These are phyloP conservation scores for Colletotrichum karsti DNA, from an alignment of 2,329 filamentous ascomycete species.

Conservation along the genomic window DNA sequence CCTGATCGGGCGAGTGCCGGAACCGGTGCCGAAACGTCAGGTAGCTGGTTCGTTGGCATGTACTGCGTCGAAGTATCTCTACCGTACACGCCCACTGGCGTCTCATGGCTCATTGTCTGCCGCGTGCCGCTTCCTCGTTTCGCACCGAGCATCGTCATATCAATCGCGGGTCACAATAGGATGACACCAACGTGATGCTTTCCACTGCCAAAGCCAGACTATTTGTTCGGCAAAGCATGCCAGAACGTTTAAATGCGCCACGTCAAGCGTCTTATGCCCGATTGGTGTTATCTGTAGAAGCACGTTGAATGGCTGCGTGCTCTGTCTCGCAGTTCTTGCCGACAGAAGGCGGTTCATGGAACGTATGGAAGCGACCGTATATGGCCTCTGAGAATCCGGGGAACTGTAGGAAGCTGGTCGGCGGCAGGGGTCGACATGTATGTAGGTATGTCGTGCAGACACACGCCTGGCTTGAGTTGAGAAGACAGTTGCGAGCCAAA, in stretches of 20 bases:
- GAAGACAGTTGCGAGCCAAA: background rate
- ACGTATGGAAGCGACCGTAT: background rate
- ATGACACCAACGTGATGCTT: background rate
- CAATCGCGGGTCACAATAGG: background rate
- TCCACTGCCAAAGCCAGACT: background rate
- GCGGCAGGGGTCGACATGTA: slow-evolving; percentile 23
- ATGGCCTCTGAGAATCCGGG: background rate
- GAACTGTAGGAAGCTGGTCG: background rate
- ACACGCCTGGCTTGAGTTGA: slow-evolving; percentile 2
- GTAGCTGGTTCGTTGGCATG: slow-evolving; percentile 19
- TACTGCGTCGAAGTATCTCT: slow-evolving; percentile 12
- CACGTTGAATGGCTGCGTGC: slow-evolving; percentile 4
- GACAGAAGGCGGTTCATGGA: slow-evolving; percentile 1
- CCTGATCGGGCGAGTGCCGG: slow-evolving; percentile 30
- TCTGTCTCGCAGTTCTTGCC: background rate
- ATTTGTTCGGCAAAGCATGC: background rate
- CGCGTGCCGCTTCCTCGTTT: background rate
- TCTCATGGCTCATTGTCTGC: background rate
- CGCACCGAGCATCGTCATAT: slow-evolving; percentile 4
- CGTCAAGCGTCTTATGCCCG: background rate
- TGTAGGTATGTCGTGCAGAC: slow-evolving; percentile 27
- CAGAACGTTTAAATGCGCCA: background rate
- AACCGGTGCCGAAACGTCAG: slow-evolving; percentile 29
- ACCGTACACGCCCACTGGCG: background rate
- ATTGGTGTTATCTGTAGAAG: background rate